Evolutionary conservation across 805 yeast species (phyloP), one percentile per base, ranked within the genome.

Genomic region (Yarrowia alimentaria): DNA sequence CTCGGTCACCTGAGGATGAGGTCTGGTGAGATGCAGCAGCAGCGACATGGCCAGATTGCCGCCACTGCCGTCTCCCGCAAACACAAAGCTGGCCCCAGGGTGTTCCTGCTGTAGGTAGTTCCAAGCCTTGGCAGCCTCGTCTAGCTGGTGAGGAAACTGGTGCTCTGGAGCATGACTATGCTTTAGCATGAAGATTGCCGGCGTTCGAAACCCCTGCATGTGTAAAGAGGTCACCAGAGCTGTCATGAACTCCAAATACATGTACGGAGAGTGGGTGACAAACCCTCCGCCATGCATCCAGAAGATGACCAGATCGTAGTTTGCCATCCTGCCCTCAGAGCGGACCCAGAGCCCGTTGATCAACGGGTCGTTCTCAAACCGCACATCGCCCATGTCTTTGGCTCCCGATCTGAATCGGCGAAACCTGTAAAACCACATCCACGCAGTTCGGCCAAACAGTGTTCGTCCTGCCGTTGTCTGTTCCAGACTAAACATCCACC

Each of bases 51-150:
- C 62, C 29, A 73, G 54, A n/a, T 70, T 72, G 0, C 75, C 79
- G 1, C 81, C 81, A 4, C 68, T 60, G 0, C 79, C 74, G 48
- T 77, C 79, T 0, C 80, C 81, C 42, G 66, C 58, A 4, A 73
- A 35, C 3, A 73, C 60, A 28, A 40, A 40, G 18, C 63, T 63
- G 1, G 75, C 60, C 0, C 52, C 42, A 0, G 67, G 67, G 35
- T 58, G 50, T 3, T 29, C 52, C 6, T 51, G 22, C 0, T 56
- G 53, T 6, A 70, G 53, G 38, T 63, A 60, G 13, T 57, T 56
- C 70, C 75, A 75, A 0, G 64, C 68, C 3, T 51, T 53, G 3
- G 63, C 38, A 1, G 66, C 60, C 10, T 59, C 53, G 5, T 43
- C 30, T 28, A 70, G 51, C 18, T 67, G 73, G 3, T 59, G 56